These are phyloP conservation scores for Nymphaea colorata DNA, from an alignment of 164 flowering plant species.

Conservation along the genomic window DNA sequence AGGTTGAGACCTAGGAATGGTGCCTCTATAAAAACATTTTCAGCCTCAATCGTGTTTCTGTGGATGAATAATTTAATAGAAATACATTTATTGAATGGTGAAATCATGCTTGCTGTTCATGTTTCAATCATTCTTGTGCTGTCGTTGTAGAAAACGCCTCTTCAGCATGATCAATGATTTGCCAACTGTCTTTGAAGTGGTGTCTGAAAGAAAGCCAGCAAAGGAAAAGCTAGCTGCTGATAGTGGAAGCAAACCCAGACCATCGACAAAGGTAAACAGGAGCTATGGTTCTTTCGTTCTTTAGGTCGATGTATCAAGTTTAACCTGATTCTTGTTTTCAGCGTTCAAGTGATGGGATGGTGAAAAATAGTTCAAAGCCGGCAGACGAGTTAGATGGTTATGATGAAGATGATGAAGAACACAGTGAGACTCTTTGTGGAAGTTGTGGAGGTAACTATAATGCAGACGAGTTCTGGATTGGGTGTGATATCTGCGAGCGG, in stretches of 20 bases:
- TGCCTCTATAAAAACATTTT: too few species aligned
- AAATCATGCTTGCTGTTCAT: not conserved
- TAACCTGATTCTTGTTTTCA: constrained; percentile 13
- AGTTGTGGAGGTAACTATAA: constrained; percentile 82
- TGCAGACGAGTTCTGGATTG: constrained; percentile 84
- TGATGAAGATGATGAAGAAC: constrained; percentile 85
- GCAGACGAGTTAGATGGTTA: constrained; percentile 36
- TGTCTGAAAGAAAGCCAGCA: constrained; percentile 59
- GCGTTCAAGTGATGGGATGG: constrained; percentile 73
- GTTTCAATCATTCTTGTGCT: not conserved
- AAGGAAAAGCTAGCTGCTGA: constrained; percentile 66
- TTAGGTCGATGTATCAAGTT: not conserved
- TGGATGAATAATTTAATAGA: too few species aligned
- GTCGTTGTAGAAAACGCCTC: constrained; percentile 55
- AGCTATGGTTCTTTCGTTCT: not conserved
- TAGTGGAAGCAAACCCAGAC: constrained; percentile 67
- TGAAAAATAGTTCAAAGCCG: constrained; percentile 48
- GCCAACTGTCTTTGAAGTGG: constrained; percentile 83
- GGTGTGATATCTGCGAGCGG: constrained; percentile 81
- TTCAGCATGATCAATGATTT: constrained; percentile 78
- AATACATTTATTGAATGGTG: too few species aligned
- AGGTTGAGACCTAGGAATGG: too few species aligned
- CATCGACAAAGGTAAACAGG: constrained; percentile 44
- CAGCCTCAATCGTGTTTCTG: too few species aligned
- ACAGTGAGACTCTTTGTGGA: constrained; percentile 83